phyloP scores from a whole-genome alignment of 2,329 filamentous ascomycete genomes.

The Penicillium hesseltinei region DNA sequence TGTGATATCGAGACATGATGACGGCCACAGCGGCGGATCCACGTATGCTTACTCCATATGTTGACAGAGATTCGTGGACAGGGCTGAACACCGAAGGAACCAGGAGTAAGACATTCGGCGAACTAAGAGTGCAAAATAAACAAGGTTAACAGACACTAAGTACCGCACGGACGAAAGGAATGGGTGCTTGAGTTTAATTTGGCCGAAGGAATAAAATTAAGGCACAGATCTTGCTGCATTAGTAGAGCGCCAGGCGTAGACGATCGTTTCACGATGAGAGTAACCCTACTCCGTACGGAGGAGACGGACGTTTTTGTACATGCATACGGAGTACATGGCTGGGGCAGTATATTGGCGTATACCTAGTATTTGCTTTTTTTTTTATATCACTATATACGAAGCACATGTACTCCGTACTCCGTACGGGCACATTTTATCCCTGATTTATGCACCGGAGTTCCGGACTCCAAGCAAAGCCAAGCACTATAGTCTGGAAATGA shows the following conservation, averaged over 20 bases:
- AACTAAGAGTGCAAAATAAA: background rate
- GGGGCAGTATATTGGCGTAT: background rate
- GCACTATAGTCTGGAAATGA: constrained; percentile 22
- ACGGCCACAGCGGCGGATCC: background rate
- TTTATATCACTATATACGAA: background rate
- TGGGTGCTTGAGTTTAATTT: background rate
- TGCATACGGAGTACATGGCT: background rate
- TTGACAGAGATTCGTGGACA: background rate
- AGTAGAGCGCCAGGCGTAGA: background rate
- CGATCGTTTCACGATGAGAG: constrained; percentile 4
- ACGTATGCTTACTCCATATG: background rate
- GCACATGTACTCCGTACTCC: background rate
- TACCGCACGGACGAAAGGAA: background rate
- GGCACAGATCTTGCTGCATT: background rate
- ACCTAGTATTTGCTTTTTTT: background rate
- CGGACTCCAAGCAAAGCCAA: constrained; percentile 25
- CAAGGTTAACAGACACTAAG: background rate
- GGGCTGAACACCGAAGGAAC: background rate
- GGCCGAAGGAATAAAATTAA: background rate
- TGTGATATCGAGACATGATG: background rate
- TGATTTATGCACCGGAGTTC: constrained; percentile 14
- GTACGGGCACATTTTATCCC: background rate
- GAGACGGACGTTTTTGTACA: background rate
- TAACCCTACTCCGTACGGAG: background rate
- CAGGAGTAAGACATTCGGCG: background rate